Base-by-base conservation (phyloP, 192 early-diverging fungal species). In the Gigaspora rosea region DNA sequence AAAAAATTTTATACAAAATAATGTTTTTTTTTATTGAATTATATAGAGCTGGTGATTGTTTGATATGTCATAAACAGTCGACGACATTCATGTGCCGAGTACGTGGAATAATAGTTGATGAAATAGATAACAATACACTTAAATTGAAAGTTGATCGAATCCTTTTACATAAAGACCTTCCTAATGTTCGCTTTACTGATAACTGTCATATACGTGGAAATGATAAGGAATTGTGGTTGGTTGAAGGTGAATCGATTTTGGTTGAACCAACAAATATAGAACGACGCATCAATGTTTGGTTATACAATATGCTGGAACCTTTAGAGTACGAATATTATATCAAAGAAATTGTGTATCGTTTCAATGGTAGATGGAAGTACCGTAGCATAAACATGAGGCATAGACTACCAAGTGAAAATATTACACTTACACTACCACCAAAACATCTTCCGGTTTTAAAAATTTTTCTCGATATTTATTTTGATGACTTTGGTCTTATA, bases 391-490 rank as follows among this genome's bases (percentile, higher is more conserved):
- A 20, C 22, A 54, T 12, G 27, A 52, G 50, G 15, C 27, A 71
- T 71, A 9, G 20, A 27, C 36, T 71, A 52, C 50, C 50, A 13
- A 27, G 18, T 54, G 16, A 71, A 32, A 13, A 71, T 71, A 27
- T 71, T 71, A 54, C 11, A 52, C 2, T 52, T 0, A 54, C 1
- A 27, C 27, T 0, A 33, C 13, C 13, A n/a, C 35, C 15, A 46
- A 16, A 54, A 8, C 1, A 33, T 16, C 13, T 73, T 0, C 71
- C 35, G 1, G 11, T 57, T 12, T n/a, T 54, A n/a, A 57, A 73
- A 6, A 11, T 73, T 58, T 58, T 73, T 59, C 56, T 73, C 4
- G 71, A 73, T 10, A 57, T 73, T 58, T 73, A 73, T 59, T 3
- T 73, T 16, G 56, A 73, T 41, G n/a, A 73, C 15, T 73, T 73